Conservation (phyloP, 2,329 filamentous ascomycete genomes). For the Aspergillus pseudotamarii region DNA sequence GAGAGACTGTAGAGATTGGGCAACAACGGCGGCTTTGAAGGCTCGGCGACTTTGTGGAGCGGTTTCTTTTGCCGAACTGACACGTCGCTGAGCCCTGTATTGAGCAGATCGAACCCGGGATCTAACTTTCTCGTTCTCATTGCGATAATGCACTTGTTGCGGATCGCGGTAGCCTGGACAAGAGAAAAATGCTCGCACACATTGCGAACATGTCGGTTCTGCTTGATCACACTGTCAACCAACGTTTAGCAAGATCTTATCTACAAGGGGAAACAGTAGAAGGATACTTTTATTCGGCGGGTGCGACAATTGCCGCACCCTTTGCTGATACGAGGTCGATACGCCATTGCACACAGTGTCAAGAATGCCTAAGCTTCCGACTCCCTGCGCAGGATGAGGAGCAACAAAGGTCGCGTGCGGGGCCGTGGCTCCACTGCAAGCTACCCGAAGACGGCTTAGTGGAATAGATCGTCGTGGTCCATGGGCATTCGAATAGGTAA, state of each 20-base stretch:
- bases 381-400: not conserved
- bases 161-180: slow-evolving; percentile 1
- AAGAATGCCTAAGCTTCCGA: not conserved
- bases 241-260: not conserved
- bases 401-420: not conserved
- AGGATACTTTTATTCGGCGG: not conserved
- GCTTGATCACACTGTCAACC: slow-evolving; percentile 2
- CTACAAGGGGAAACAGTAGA: not conserved
- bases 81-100: not conserved
- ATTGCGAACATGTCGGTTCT: slow-evolving; percentile 1
- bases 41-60: not conserved
- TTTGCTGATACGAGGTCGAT: not conserved
- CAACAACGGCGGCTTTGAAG: not conserved
- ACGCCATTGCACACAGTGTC: not conserved
- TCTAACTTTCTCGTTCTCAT: not conserved
- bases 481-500: too few species aligned
- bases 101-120: not conserved
- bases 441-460: too few species aligned
- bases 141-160: not conserved
- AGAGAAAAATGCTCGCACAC: not conserved
- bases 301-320: not conserved
- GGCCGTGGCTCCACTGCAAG: too few species aligned
- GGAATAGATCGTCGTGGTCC: not conserved
- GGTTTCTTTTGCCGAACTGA: not conserved
- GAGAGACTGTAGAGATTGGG: not conserved